A percentile compares a stretch with the other conserved stretches of the same genome.
phyloP scores from a whole-genome alignment of 306 rosid genomes.

The Malus sieversii region DNA sequence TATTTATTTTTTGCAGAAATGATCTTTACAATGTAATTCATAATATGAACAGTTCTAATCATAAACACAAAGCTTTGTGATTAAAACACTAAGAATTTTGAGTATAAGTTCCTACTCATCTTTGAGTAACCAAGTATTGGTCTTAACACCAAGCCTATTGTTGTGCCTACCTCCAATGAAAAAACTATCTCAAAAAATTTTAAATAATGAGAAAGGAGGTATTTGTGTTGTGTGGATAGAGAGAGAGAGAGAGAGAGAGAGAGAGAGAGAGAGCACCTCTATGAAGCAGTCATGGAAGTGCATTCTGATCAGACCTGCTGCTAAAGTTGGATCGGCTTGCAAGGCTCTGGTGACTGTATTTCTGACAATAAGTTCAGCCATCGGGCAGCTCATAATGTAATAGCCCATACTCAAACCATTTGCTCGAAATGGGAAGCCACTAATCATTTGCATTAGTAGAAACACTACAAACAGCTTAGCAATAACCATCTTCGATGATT shows the following conservation, averaged over 20 bases:
- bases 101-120: no score
- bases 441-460: slow-evolving; percentile 25
- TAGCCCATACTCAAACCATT: slow-evolving; percentile 46
- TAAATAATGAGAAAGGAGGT: background rate
- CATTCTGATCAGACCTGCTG: slow-evolving; percentile 71
- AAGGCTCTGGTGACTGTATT: slow-evolving; percentile 41
- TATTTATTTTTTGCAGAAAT: no score
- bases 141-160: background rate
- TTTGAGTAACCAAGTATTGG: no score
- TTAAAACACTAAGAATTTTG: no score
- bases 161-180: background rate
- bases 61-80: no score
- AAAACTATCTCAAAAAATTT: no score
- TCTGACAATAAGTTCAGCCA: slow-evolving; percentile 41
- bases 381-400: slow-evolving; percentile 52
- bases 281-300: slow-evolving; percentile 86
- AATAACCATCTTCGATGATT: background rate
- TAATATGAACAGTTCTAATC: no score
- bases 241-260: background rate
- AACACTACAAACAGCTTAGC: background rate
- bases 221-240: background rate
- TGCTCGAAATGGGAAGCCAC: slow-evolving; percentile 25
- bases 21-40: no score
- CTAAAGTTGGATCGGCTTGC: slow-evolving; percentile 53
- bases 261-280: slow-evolving; percentile 29